A percentile compares a stretch with the other conserved stretches of the same genome.
phyloP scores from a whole-genome alignment of 139 green algal species.

The Coccomyxa sp. region DNA sequence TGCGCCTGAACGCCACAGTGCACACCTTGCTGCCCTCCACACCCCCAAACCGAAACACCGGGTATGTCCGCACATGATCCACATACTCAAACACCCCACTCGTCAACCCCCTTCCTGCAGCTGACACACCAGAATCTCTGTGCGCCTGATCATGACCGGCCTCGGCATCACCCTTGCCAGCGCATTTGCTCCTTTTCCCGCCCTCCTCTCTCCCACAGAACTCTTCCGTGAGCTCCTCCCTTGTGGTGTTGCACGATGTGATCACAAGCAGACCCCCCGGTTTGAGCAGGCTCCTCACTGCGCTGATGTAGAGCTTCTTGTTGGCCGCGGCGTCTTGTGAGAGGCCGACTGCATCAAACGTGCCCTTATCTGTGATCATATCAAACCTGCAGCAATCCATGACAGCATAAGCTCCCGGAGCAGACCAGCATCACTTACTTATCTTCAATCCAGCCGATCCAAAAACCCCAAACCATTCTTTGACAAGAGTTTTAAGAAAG shows the following conservation, averaged over 20 bases:
- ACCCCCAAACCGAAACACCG: slow-evolving; percentile 36
- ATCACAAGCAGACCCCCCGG: slow-evolving; percentile 36
- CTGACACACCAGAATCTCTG: not conserved
- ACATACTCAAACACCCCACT: slow-evolving; percentile 15
- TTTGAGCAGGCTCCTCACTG: slow-evolving; percentile 25
- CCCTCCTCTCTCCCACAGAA: slow-evolving; percentile 4
- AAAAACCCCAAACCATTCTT: no score
- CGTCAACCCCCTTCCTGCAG: not conserved
- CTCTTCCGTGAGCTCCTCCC: slow-evolving; percentile 30
- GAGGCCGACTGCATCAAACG: slow-evolving; percentile 42
- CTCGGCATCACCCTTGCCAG: not conserved
- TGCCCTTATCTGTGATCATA: slow-evolving; percentile 48
- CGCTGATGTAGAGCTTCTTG: slow-evolving; percentile 24
- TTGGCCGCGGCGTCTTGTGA: slow-evolving; percentile 6
- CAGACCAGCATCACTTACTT: no score
- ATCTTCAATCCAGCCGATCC: no score
- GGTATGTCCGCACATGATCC: slow-evolving; percentile 36
- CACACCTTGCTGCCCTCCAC: slow-evolving; percentile 33
- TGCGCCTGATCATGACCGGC: not conserved
- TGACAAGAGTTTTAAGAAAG: no score
- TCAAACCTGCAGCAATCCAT: slow-evolving; percentile 7
- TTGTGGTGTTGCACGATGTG: slow-evolving; percentile 49
- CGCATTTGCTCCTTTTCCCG: not conserved
- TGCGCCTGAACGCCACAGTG: slow-evolving; percentile 31
- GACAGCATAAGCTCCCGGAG: not conserved